Evolutionary conservation across 352 stramenopile genomes (phyloP), one percentile per base, ranked within the genome.

Genomic region (Thalassiosira hispida): DNA sequence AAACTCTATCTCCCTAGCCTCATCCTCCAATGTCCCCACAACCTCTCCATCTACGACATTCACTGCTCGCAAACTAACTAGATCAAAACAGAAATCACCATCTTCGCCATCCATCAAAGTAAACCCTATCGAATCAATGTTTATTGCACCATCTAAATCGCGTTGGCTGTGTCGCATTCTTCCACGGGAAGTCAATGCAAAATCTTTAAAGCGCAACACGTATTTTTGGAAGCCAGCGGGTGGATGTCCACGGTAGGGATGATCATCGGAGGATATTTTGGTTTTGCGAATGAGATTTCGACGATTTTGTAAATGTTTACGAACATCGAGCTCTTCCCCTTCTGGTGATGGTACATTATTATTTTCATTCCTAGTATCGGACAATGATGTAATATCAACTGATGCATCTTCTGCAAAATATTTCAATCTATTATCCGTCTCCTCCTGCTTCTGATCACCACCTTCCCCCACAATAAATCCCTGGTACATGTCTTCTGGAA

Each of bases 401-500:
- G 4, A 89, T 80, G 23, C 29, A 44, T 27, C 55, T 27, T 23
- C 11, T 40, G 4, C 12, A 27, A 12, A 4, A n/a, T 25, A 20
- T 25, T 8, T 2, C 25, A 23, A 16, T 14, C 29, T 12, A 27
- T 12, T 12, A 47, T 63, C 55, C 12, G n/a, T n/a, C 20, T 56
- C 11, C 60, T 29, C 8, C 4, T 9, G 18, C 2, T 11, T 27
- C 44, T n/a, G 5, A 25, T 79, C 25, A 6, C 38, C 44, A 20
- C 59, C 14, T 20, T 18, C 33, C 42, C 44, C 55, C 12, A 60
- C 57, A 59, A 85, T 81, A 60, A 90, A 88, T 44, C 79, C 81
- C 68, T 92, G 88, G 68, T 90, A 93, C 33, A 93, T 79, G 76
- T 93, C 88, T 35, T 89, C 84, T n/a, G 81, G 86, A 83, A 93